Percentiles rank a stretch among this genome's conserved stretches.
phyloP scores from a whole-genome alignment of 129 eudicot species.

The Flaveria brownii region DNA sequence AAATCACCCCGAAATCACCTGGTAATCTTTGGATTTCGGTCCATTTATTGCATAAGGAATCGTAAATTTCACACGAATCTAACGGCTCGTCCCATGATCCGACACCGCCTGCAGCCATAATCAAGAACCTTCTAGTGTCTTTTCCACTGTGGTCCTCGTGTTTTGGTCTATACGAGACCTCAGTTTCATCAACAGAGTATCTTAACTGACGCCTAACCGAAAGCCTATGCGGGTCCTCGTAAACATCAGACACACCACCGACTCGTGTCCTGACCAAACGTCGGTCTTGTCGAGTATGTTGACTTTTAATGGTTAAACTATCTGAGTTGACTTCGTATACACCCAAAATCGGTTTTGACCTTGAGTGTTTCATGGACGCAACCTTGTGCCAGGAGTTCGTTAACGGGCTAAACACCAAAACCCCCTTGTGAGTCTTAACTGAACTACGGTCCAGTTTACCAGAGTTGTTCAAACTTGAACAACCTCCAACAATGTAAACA shows the following conservation, averaged over 20 bases:
- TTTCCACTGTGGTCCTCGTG: constrained; percentile 36
- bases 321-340: constrained; percentile 57
- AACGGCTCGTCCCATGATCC: constrained; percentile 94
- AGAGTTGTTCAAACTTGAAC: constrained; percentile 81
- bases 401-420: constrained; percentile 70
- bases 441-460: constrained; percentile 82
- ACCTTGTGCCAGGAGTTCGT: constrained; percentile 75
- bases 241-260: constrained; percentile 87
- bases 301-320: constrained; percentile 44
- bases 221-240: constrained; percentile 92
- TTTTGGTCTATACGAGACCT: constrained; percentile 50
- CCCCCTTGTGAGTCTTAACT: constrained; percentile 88
- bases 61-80: constrained; percentile 85
- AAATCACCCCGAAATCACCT: constrained; percentile 71
- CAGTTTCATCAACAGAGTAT: constrained; percentile 58
- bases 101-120: constrained; percentile 84
- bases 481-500: constrained; percentile 79
- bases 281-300: constrained; percentile 58
- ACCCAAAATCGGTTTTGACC: constrained; percentile 84
- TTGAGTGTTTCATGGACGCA: constrained; percentile 78
- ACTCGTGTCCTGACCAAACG: constrained; percentile 62
- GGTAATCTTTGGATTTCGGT: constrained; percentile 73
- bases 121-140: constrained; percentile 54
- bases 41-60: constrained; percentile 78
- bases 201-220: constrained; percentile 80